These are phyloP conservation scores for Saccharomyces hybrid DNA, from an alignment of 1,139 yeast species.

Conservation along the genomic window DNA sequence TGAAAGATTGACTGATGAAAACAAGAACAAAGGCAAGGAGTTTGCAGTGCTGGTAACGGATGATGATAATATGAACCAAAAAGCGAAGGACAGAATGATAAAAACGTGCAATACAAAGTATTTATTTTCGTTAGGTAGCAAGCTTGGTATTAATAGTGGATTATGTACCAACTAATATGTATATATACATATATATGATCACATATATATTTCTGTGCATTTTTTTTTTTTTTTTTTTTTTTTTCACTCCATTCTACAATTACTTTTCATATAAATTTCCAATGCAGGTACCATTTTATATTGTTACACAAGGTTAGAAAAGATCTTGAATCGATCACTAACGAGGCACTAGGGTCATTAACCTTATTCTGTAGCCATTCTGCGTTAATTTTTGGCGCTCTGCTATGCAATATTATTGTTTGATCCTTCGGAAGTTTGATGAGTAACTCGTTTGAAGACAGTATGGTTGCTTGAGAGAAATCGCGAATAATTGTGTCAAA, in stretches of 20 bases:
- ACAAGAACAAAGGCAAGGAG: too few relatives aligned
- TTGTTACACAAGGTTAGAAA: background rate
- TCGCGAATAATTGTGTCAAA: background rate
- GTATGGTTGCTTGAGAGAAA: background rate
- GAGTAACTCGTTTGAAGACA: background rate
- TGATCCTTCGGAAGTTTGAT: background rate
- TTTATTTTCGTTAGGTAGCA: too few relatives aligned
- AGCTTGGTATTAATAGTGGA: too few relatives aligned
- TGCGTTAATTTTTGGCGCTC: background rate
- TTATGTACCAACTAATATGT: too few relatives aligned
- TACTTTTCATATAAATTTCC: slow-evolving; percentile 7
- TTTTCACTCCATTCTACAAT: background rate
- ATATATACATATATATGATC: too few relatives aligned
- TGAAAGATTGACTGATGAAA: too few relatives aligned
- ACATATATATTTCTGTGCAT: too few relatives aligned
- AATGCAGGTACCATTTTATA: slow-evolving; percentile 11
- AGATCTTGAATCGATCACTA: background rate
- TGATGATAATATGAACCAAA: too few relatives aligned
- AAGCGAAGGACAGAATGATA: too few relatives aligned
- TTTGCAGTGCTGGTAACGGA: too few relatives aligned
- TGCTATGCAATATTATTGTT: background rate
- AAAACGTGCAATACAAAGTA: too few relatives aligned
- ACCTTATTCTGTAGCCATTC: background rate
- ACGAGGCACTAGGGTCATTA: background rate
- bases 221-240: background rate